These are phyloP conservation scores for Suhomyces pyralidae DNA, from an alignment of 805 yeast genomes.

Conservation along the genomic window DNA sequence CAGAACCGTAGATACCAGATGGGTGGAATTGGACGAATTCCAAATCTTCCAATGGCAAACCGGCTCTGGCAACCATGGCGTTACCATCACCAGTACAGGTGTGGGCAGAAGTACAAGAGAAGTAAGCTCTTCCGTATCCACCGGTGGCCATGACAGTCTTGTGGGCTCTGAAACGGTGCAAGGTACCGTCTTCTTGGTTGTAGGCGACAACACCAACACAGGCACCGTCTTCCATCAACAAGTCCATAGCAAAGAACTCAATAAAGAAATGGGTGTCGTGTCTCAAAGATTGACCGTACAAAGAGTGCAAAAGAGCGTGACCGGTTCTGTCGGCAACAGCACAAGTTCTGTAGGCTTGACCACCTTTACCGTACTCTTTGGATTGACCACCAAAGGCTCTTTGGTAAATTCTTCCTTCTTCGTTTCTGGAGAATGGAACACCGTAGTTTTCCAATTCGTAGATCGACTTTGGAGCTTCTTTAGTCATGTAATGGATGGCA, in stretches of 20 bases:
- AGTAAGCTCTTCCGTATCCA: conserved; percentile 98
- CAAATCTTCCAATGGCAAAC: conserved; percentile 94
- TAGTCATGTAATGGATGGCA: conserved; percentile 98
- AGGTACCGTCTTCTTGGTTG: conserved; percentile 98
- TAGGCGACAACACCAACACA: conserved; percentile 97
- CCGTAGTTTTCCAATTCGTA: conserved; percentile 98
- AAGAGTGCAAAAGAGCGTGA: conserved; percentile 91
- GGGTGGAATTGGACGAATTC: conserved; percentile 99
- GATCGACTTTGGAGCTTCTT: conserved; percentile 94
- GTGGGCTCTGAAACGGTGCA: conserved; percentile 96
- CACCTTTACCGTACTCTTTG: conserved; percentile 94
- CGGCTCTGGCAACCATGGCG: conserved; percentile 98
- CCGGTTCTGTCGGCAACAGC: conserved; percentile 99
- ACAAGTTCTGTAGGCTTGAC: conserved; percentile 98
- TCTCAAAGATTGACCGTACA: conserved; percentile 93
- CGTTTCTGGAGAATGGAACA: conserved; percentile 96
- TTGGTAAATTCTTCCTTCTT: conserved; percentile 94
- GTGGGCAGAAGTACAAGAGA: conserved; percentile 98
- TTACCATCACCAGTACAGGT: conserved; percentile 99
- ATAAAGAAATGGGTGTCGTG: conserved; percentile 98
- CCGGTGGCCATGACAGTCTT: conserved; percentile 97
- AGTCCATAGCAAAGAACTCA: conserved; percentile 93
- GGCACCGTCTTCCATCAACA: conserved; percentile 91
- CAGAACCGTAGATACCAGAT: conserved; percentile 98
- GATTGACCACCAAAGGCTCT: conserved; percentile 99